A percentile compares a stretch with the other conserved stretches of the same genome.
These are phyloP conservation scores for Leccinum obscurum DNA, from an alignment of 768 basidiomycete species.

Conservation along the genomic window DNA sequence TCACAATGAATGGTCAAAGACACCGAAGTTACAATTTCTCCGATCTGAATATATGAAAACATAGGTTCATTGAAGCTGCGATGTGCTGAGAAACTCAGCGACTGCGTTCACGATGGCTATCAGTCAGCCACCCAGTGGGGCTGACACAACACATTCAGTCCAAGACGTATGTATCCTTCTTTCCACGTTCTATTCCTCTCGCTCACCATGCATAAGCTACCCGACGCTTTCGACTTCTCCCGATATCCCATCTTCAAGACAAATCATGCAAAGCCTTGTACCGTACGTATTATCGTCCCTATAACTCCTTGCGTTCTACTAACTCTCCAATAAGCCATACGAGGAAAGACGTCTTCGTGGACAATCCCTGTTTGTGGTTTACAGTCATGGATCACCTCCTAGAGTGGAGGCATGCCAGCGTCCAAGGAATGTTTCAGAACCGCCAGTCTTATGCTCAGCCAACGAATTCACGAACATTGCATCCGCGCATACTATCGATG, in stretches of 20 bases:
- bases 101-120: neutral
- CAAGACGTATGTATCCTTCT: neutral
- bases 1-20: neutral
- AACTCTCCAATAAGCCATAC: neutral
- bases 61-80: neutral
- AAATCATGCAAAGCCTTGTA: neutral
- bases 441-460: constrained; percentile 21
- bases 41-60: neutral
- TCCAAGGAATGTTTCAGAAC: constrained; percentile 26
- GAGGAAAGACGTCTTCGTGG: constrained; percentile 5
- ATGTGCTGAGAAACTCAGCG: neutral
- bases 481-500: constrained; percentile 11
- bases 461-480: constrained; percentile 15
- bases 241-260: constrained; percentile 12
- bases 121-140: constrained; percentile 17
- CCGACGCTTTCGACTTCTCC: constrained; percentile 23
- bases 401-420: neutral
- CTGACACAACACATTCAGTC: constrained; percentile 10
- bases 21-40: neutral
- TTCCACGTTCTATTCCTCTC: neutral
- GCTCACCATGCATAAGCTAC: neutral
- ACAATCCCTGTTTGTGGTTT: neutral
- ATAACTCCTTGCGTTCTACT: neutral
- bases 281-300: constrained; percentile 9
- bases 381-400: neutral